Conservation (phyloP, 257 asterid species). For the Solanum chilense region DNA sequence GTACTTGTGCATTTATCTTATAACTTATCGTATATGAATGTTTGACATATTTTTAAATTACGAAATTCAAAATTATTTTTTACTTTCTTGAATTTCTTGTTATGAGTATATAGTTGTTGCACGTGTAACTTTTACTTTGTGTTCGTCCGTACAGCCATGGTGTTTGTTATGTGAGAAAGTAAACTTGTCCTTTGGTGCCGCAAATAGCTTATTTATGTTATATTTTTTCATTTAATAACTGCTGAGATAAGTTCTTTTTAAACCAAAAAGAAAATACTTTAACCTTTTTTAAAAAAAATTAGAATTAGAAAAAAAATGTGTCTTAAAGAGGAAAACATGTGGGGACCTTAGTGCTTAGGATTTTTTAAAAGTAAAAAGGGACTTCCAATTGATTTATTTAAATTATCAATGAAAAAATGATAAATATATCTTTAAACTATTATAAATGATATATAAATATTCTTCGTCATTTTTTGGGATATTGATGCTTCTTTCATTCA, state of each 20-base stretch:
- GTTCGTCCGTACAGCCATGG: background rate
- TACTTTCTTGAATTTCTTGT: too few species aligned
- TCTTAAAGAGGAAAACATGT: background rate
- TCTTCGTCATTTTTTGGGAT: too few species aligned
- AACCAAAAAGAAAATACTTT: background rate
- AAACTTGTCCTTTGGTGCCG: background rate
- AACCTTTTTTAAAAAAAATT: background rate
- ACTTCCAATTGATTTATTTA: background rate
- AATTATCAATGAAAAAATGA: too few species aligned
- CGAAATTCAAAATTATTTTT: background rate
- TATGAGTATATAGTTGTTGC: background rate
- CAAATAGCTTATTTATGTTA: background rate
- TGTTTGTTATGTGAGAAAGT: background rate
- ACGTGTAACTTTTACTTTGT: background rate
- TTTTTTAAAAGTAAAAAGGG: background rate
- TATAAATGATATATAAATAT: too few species aligned
- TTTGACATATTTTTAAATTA: background rate
- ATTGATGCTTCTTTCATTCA: fast-evolving
- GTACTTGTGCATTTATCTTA: too few species aligned
- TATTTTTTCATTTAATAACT: background rate
- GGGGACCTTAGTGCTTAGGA: background rate
- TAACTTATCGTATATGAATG: background rate
- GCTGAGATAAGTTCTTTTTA: background rate
- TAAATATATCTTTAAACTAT: too few species aligned
- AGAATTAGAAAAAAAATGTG: background rate